A percentile compares a stretch with the other conserved stretches of the same genome.
These are phyloP conservation scores for Phytopythium helicoides DNA, from an alignment of 352 stramenopile species.

Conservation along the genomic window DNA sequence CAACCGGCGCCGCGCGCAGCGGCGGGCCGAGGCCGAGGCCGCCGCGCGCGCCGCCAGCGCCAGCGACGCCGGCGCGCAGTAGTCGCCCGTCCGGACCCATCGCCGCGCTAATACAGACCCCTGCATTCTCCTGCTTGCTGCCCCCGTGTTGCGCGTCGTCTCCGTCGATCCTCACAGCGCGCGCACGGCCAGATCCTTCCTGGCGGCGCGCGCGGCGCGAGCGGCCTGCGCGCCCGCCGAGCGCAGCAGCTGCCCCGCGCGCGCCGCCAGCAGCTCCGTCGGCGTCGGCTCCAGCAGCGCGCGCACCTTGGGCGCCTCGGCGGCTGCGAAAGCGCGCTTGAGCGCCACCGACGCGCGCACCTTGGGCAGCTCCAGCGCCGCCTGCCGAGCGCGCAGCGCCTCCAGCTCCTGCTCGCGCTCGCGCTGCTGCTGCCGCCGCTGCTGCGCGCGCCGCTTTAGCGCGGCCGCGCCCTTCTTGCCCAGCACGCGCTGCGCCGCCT, in stretches of 20 bases:
- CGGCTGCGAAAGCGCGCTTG: conserved; percentile 43
- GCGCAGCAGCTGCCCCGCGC: conserved; percentile 40
- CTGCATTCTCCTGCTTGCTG: neutral
- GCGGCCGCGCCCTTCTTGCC: conserved; percentile 43
- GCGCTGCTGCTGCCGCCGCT: conserved; percentile 45
- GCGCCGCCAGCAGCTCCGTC: conserved; percentile 38
- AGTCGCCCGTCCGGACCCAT: neutral
- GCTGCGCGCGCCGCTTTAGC: conserved; percentile 33
- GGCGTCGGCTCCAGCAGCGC: conserved; percentile 55
- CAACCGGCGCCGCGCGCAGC: conserved; percentile 78
- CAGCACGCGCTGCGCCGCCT: conserved; percentile 37
- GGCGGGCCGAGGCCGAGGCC: conserved; percentile 24
- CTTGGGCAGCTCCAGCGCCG: conserved; percentile 33
- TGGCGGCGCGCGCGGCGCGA: conserved; percentile 33
- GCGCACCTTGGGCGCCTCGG: conserved; percentile 48
- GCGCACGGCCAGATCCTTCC: conserved; percentile 71
- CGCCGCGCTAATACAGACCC: neutral
- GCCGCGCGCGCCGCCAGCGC: conserved; percentile 5
- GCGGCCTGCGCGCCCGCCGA: conserved; percentile 34
- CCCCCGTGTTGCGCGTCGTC: neutral
- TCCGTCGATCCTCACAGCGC: conserved; percentile 28
- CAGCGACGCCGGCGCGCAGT: conserved; percentile 11
- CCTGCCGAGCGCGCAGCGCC: conserved; percentile 37
- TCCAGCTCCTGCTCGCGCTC: conserved; percentile 51
- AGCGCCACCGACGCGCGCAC: conserved; percentile 42